Evolutionary conservation across 805 yeast genomes (phyloP).

Genomic region (Danielia reshetovae): DNA sequence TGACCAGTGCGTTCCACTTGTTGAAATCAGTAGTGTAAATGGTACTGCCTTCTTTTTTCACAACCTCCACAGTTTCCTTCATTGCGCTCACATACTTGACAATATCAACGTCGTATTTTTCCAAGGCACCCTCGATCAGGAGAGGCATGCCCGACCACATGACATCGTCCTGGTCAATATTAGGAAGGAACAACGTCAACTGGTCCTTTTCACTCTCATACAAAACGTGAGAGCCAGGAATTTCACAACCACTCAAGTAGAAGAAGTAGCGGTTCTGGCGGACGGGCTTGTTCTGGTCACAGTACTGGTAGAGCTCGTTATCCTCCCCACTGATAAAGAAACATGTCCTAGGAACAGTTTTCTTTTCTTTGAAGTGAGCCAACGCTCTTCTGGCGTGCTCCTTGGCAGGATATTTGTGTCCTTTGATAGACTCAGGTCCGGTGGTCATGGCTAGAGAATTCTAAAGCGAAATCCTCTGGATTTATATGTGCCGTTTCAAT

Average conservation of each 20-base stretch:
- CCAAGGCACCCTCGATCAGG: constrained; percentile 56
- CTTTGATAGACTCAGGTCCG: constrained; percentile 1
- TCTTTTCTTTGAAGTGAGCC: constrained; percentile 29
- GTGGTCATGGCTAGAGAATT: constrained; percentile 2
- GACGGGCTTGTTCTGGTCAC: constrained; percentile 74
- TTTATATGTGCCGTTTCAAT: too few relatives aligned
- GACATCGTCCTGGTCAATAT: constrained; percentile 81
- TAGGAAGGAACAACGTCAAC: constrained; percentile 73
- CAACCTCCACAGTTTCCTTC: constrained; percentile 25
- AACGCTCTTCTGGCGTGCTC: constrained; percentile 61
- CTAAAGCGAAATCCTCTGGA: too few relatives aligned
- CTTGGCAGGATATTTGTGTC: constrained; percentile 74
- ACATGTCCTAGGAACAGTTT: constrained; percentile 23
- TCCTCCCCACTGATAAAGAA: constrained; percentile 62
- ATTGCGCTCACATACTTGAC: constrained; percentile 62
- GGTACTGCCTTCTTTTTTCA: constrained; percentile 22
- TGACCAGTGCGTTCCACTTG: constrained; percentile 36
- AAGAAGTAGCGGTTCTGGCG: constrained; percentile 91
- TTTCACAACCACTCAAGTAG: constrained; percentile 77
- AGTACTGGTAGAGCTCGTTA: constrained; percentile 59
- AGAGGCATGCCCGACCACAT: constrained; percentile 96
- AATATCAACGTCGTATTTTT: constrained; percentile 75
- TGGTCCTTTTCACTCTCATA: constrained; percentile 52
- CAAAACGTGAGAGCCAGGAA: constrained; percentile 71
- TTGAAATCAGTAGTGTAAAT: constrained; percentile 57